Conservation (phyloP, 192 early-diverging fungal species). For the Linnemannia elongata region DNA sequence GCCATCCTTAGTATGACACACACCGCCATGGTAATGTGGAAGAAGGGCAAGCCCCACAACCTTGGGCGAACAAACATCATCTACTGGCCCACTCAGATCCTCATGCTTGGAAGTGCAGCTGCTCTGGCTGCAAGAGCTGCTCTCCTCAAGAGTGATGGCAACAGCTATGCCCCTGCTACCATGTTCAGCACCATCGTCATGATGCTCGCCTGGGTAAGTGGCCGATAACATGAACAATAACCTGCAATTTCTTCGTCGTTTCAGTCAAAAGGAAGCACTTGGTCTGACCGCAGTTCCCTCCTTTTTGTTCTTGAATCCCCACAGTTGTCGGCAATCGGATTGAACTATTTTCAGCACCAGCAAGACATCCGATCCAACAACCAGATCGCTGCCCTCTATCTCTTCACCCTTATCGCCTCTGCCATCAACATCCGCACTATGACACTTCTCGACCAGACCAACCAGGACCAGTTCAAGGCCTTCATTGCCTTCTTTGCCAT, state of each 20-base stretch:
- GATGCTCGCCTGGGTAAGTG: conserved; percentile 43
- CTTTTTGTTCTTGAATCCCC: background rate
- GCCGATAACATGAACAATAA: background rate
- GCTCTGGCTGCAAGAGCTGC: conserved; percentile 33
- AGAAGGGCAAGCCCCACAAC: conserved; percentile 34
- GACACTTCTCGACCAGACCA: conserved; percentile 22
- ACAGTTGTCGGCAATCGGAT: conserved; percentile 21
- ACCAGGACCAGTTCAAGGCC: conserved; percentile 40
- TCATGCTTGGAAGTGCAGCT: conserved; percentile 38
- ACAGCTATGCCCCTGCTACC: conserved; percentile 31
- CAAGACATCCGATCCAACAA: conserved; percentile 46
- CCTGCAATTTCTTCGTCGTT: background rate
- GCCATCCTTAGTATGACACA: conserved; percentile 16
- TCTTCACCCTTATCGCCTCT: conserved; percentile 32
- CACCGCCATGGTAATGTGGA: conserved; percentile 24
- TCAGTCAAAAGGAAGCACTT: background rate
- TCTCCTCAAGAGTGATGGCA: conserved; percentile 15
- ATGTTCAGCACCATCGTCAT: conserved; percentile 46
- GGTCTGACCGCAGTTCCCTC: background rate
- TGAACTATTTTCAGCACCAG: conserved; percentile 46
- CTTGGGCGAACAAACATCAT: conserved; percentile 47
- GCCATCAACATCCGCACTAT: conserved; percentile 55
- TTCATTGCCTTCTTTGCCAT: conserved; percentile 49
- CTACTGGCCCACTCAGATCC: conserved; percentile 46
- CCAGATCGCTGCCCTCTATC: conserved; percentile 33